Conservation (phyloP, 2,329 filamentous ascomycete genomes). For the Paraphoma sp. region DNA sequence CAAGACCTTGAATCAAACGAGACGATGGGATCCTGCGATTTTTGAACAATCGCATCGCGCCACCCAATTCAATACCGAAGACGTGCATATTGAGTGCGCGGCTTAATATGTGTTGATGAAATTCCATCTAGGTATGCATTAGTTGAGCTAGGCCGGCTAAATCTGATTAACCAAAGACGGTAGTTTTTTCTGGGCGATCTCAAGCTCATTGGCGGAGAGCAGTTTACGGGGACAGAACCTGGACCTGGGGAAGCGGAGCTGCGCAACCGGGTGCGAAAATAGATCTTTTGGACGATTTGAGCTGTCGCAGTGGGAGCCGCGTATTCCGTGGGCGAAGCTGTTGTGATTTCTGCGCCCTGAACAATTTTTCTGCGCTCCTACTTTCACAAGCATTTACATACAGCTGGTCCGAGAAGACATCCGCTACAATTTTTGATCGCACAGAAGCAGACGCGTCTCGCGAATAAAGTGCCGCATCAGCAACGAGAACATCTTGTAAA, state of each 20-base stretch:
- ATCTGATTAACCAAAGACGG: neutral
- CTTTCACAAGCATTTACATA: no score
- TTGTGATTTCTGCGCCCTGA: no score
- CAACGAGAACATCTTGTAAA: no score
- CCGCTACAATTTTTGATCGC: no score
- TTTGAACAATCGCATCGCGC: slow-evolving; percentile 9
- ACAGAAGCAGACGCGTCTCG: no score
- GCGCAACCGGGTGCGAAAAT: no score
- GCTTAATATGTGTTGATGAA: slow-evolving; percentile 18
- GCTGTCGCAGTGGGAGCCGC: no score
- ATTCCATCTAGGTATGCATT: slow-evolving; percentile 9
- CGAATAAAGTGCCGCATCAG: no score
- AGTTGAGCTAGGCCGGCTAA: slow-evolving; percentile 11
- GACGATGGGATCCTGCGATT: neutral
- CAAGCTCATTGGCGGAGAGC: neutral
- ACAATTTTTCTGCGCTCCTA: no score
- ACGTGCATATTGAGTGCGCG: slow-evolving; percentile 9
- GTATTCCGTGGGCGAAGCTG: no score
- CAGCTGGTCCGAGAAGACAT: no score
- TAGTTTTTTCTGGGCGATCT: neutral
- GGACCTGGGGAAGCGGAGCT: neutral
- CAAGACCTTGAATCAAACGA: neutral
- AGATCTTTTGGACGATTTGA: no score
- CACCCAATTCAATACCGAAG: slow-evolving; percentile 9
- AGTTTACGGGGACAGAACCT: neutral